Evolutionary conservation across 2,329 filamentous ascomycete genomes (phyloP), one percentile per base, ranked within the genome.

Genomic region (Fusarium globosum): DNA sequence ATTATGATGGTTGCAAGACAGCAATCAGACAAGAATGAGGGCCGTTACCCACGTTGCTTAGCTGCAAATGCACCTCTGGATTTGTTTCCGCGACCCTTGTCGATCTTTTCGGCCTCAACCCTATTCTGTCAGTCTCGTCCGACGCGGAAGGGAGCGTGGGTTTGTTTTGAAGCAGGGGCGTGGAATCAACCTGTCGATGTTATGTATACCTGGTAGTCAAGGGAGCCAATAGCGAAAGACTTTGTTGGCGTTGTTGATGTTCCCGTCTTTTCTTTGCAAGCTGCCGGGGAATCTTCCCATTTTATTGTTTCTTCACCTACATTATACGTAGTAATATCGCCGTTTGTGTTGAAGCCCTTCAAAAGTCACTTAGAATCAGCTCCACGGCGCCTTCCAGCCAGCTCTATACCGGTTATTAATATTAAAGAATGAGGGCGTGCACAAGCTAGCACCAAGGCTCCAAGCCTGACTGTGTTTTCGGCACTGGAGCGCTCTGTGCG

Each of bases 51-150:
- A 65, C 63, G 69, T 68, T 67, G 69, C 62, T 60, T 64, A 65
- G 68, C 57, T 65, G 65, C 55, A 61, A 69, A 69, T 68, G 60
- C 61, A 46, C 75, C 65, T 66, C 61, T 76, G 63, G 65, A 65
- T 77, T 75, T 74, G 71, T 74, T 77, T 77, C 73, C 74, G 74
- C 63, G 43, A 69, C 69, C 69, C 76, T 67, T 75, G 76, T 61
- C 64, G 63, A 65, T 59, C 49, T 65, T 42, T 65, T 72, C 72
- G 72, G 74, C 51, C 61, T 59, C 72, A 75, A 73, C 55, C 69
- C 73, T 62, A 67, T 65, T 78, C 66, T 61, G 76, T 75, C 59
- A 69, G 61, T 78, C 70, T 73, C 59, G 69, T 78, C 76, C 76
- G 77, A 77, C 60, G 67, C 53, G 63, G 63, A 71, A 68, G 65